Evolutionary conservation across 2,329 filamentous ascomycete genomes (phyloP), one percentile per base, ranked within the genome.

Genomic region (Trichoderma sp.): DNA sequence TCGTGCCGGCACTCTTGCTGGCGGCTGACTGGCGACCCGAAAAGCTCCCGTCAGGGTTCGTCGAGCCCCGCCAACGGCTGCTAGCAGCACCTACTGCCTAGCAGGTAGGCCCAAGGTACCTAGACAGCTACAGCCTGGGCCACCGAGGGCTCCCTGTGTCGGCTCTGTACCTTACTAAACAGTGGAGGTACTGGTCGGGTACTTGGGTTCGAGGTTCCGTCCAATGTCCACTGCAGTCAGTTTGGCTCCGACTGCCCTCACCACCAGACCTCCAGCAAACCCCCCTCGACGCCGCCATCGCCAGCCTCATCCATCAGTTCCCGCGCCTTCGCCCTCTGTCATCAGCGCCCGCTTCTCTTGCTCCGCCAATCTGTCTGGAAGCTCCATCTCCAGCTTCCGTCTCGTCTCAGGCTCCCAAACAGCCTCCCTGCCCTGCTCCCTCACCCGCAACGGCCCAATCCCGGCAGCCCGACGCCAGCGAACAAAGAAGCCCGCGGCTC

Each of bases 381-480:
- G 41, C 44, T 21, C 30, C 30, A 30, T 2, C 30, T 30, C 30
- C 30, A 30, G 30, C 30, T 30, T 47, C 48, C 28, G 48, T 24
- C n/a, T 9, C 30, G 51, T 43, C 50, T 12, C 30, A 28, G 43
- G 12, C 30, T 44, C 54, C 28, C 26, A 30, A 28, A 17, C 43
- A 19, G 21, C 19, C 21, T 44, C 21, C 28, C 30, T 52, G 51
- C 61, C 17, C 47, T 14, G 51, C 39, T 26, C 17, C 50, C 41
- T 17, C 26, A 24, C 19, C 54, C 59, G 45, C 59, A 41, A 52
- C 61, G 61, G 51, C 61, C 51, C 51, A 56, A 63, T 39, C 59
- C 48, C 48, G 59, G 59, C 48, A 62, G 59, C 59, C 59, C 59
- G 59, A 62, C 59, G 48, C 19, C 48, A 52, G 59, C 59, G 39